These are phyloP conservation scores for Suillus sp. DNA, from an alignment of 768 basidiomycete genomes.

Conservation along the genomic window DNA sequence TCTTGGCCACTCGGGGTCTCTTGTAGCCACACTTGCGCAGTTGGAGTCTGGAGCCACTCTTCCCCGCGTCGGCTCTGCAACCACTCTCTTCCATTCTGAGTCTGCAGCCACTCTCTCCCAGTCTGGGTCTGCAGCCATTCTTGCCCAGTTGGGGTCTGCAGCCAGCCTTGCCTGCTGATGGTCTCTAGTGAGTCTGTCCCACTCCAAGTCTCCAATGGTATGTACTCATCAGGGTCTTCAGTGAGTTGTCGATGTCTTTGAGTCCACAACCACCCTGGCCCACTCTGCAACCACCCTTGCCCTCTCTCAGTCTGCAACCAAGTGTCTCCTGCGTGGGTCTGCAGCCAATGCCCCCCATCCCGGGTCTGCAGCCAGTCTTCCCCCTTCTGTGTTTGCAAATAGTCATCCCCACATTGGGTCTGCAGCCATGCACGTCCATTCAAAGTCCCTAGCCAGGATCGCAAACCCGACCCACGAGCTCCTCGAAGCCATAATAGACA, in stretches of 20 bases:
- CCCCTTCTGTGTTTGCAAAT: background rate
- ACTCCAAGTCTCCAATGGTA: background rate
- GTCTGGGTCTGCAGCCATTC: background rate
- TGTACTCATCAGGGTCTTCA: background rate
- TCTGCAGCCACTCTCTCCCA: background rate
- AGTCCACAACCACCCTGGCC: background rate
- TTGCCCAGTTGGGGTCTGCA: background rate
- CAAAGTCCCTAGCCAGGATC: background rate
- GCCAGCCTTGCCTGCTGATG: background rate
- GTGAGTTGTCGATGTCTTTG: background rate
- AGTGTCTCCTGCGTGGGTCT: background rate
- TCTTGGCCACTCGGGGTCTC: no score
- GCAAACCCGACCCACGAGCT: background rate
- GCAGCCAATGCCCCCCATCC: background rate
- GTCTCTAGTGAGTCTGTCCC: background rate
- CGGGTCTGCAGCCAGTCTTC: background rate
- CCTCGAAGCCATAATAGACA: background rate
- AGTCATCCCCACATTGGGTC: background rate
- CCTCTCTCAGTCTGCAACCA: background rate
- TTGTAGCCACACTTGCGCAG: no score
- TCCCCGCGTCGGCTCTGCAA: background rate
- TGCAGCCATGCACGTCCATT: background rate
- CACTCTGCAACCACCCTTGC: background rate
- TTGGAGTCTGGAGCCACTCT: background rate
- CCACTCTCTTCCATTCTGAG: background rate